Evolutionary conservation across 352 stramenopile genomes (phyloP), one percentile per base, ranked within the genome.

Genomic region (Peronospora farinosa): DNA sequence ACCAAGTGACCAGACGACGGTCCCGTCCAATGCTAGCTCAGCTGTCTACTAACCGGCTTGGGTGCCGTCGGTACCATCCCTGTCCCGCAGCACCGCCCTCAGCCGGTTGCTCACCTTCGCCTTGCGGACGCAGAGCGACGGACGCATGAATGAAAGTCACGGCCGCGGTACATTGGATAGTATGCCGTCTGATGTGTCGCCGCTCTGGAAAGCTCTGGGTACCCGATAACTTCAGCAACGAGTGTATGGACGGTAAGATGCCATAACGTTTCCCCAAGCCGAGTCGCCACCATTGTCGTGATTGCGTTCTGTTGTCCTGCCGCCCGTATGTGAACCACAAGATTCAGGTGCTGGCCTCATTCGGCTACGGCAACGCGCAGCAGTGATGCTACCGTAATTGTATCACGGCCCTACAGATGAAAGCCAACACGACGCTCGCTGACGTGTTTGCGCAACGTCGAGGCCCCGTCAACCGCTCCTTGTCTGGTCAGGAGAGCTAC

Each of bases 191-290:
- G 75, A 84, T 31, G n/a, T n/a, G 79, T 90, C 3, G 78, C 82
- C 4, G 74, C 74, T 5, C 72, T 93, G 2, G 78, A 93, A 82
- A 91, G 64, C 73, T 93, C 39, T 93, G 82, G 82, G 79, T 93
- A 23, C 82, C 82, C 0, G 78, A 93, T 67, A 88, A 90, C 67
- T 93, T 93, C 38, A 90, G 79, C 17, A 75, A 21, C 56, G 79
- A 93, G 45, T 93, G 82, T 54, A 93, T 93, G 82, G 80, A 93
- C 67, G 91, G 82, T 60, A 86, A 88, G 41, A 57, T 74, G n/a
- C 52, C 68, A 11, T 93, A 91, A 51, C 78, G 76, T 28, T 90
- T 91, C 50, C 74, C 76, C 33, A 88, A 90, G 60, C 76, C 78
- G 11, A 74, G 77, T 49, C 82, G 82, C 10, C 82, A 93, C 65